Conservation (phyloP, 345 rosid genomes). For the Capsella bursapastoris region DNA sequence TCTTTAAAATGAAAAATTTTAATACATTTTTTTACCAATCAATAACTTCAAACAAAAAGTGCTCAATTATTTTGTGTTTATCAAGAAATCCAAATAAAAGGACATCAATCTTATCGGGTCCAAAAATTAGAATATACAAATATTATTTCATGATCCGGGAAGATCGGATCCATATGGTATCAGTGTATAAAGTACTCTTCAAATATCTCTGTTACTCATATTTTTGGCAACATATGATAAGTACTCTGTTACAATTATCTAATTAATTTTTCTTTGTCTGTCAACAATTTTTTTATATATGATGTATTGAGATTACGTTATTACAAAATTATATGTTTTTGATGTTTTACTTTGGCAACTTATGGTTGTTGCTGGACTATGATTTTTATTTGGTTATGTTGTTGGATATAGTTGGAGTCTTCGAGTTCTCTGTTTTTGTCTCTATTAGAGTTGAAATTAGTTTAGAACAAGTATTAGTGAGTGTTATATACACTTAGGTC, state of each 20-base stretch:
- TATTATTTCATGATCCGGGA: not conserved
- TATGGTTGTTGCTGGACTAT: no score
- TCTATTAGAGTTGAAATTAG: not conserved
- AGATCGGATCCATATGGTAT: not conserved
- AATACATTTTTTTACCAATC: not conserved
- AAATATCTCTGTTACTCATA: no score
- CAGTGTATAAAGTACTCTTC: not conserved
- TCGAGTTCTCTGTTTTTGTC: not conserved
- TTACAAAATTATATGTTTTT: not conserved
- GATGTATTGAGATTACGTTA: not conserved
- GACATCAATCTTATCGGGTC: not conserved
- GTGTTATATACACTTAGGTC: not conserved
- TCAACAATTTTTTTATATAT: not conserved
- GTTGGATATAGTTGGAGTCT: not conserved
- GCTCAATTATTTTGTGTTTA: not conserved
- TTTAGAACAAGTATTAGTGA: not conserved
- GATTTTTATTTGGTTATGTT: no score
- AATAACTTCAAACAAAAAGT: not conserved
- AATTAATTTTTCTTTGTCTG: not conserved
- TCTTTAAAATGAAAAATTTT: not conserved
- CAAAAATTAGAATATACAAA: not conserved
- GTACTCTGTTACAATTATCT: not conserved
- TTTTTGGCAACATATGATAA: not conserved
- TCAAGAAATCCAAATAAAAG: no score
- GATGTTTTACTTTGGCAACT: not conserved